Percentiles rank a stretch among this genome's conserved stretches.
These are phyloP conservation scores for Hibiscus tridactylites DNA, from an alignment of 345 rosid species.

Conservation along the genomic window DNA sequence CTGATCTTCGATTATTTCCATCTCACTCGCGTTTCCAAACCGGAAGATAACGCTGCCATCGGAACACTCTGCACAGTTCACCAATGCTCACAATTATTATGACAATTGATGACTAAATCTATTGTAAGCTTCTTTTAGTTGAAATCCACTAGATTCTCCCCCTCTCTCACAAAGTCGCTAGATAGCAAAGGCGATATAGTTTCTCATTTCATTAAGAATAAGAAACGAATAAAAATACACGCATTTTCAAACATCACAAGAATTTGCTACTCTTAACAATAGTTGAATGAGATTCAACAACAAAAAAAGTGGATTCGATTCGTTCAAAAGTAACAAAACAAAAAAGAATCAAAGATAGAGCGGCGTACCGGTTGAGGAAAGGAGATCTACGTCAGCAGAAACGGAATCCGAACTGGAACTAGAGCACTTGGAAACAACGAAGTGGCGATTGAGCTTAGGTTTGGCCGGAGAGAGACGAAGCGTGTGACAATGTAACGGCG, in stretches of 20 bases:
- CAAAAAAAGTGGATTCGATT: neutral
- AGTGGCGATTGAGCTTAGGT: constrained; percentile 2
- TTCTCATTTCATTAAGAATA: neutral
- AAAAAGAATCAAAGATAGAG: neutral
- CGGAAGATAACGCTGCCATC: constrained; percentile 61
- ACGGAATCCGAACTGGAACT: neutral
- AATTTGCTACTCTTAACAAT: neutral
- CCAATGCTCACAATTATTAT: neutral
- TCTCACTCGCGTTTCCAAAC: constrained; percentile 45
- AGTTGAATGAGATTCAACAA: neutral
- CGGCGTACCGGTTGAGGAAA: constrained; percentile 36
- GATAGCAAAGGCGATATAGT: neutral
- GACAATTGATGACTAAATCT: neutral
- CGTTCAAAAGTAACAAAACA: neutral
- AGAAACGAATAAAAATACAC: neutral
- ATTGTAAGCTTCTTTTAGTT: neutral
- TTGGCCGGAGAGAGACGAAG: constrained; percentile 16
- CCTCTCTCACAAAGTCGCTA: neutral
- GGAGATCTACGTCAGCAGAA: constrained; percentile 22
- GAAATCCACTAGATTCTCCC: neutral
- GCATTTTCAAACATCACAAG: neutral
- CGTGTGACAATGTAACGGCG: constrained; percentile 14
- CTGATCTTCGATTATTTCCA: constrained; percentile 20
- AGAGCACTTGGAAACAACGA: constrained; percentile 11
- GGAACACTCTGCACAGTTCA: constrained; percentile 29